Evolutionary conservation across 2,329 filamentous ascomycete genomes (phyloP).

Genomic region (Venturia asperata): DNA sequence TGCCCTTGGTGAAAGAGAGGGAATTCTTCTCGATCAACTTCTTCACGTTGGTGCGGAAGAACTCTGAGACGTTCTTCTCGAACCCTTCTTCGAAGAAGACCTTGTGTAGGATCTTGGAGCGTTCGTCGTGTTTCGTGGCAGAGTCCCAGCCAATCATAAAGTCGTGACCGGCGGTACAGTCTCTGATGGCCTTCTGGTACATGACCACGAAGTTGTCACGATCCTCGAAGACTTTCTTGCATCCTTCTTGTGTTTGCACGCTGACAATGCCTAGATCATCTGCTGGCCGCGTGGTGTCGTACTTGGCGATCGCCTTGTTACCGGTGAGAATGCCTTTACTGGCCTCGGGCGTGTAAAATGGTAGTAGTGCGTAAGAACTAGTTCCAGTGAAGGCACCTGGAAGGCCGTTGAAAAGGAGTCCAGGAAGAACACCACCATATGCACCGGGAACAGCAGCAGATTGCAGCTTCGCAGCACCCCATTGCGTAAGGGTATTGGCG

Average conservation of each 20-base stretch:
- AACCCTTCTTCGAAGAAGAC: constrained; percentile 41
- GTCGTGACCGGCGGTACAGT: constrained; percentile 41
- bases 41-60: constrained; percentile 39
- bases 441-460: constrained; percentile 33
- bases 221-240: constrained; percentile 45
- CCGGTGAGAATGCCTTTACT: constrained; percentile 41
- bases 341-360: constrained; percentile 47
- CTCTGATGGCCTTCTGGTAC: constrained; percentile 35
- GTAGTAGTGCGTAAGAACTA: constrained; percentile 42
- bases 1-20: constrained; percentile 39
- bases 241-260: constrained; percentile 45
- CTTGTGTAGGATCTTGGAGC: constrained; percentile 40
- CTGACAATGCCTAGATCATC: constrained; percentile 39
- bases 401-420: constrained; percentile 40
- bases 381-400: constrained; percentile 44
- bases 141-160: constrained; percentile 44
- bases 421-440: constrained; percentile 41
- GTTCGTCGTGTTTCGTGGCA: constrained; percentile 32
- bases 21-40: constrained; percentile 43
- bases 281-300: constrained; percentile 39
- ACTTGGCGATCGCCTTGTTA: constrained; percentile 41
- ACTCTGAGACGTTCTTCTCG: constrained; percentile 38
- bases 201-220: constrained; percentile 43
- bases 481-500: constrained; percentile 43
- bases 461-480: constrained; percentile 42